Evolutionary conservation across 352 stramenopile genomes (phyloP).

Genomic region (Achlya hypogyna): DNA sequence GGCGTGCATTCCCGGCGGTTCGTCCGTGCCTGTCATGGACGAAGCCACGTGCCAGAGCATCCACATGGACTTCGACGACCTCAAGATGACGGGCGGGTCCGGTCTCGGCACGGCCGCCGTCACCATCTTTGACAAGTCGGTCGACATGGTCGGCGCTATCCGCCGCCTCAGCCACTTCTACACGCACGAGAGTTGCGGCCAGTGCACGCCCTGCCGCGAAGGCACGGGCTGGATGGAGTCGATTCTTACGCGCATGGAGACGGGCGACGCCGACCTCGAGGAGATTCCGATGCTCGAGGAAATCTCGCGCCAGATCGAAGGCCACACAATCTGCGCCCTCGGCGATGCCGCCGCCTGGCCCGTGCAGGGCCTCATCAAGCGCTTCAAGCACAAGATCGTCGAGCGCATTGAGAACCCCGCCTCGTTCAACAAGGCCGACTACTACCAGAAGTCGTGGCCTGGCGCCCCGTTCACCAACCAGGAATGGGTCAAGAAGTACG

Average conservation of each 20-base stretch:
- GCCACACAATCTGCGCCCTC: slow-evolving; percentile 99
- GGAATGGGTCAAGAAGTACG: slow-evolving; percentile 91
- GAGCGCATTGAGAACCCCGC: slow-evolving; percentile 95
- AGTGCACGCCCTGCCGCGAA: slow-evolving; percentile 99
- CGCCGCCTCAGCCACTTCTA: slow-evolving; percentile 99
- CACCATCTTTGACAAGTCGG: slow-evolving; percentile 99
- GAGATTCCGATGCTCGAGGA: slow-evolving; percentile 99
- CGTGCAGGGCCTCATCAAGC: slow-evolving; percentile 97
- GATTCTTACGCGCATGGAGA: slow-evolving; percentile 98
- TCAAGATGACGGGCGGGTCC: slow-evolving; percentile 91
- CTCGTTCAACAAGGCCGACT: slow-evolving; percentile 91
- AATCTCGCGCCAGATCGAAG: slow-evolving; percentile 98
- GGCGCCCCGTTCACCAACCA: slow-evolving; percentile 93
- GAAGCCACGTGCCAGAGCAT: slow-evolving; percentile 91
- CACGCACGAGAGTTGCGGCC: slow-evolving; percentile 98
- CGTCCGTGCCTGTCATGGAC: slow-evolving; percentile 94
- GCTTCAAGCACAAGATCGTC: slow-evolving; percentile 98
- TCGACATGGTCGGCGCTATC: slow-evolving; percentile 99
- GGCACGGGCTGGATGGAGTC: slow-evolving; percentile 96
- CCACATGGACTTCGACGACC: slow-evolving; percentile 99
- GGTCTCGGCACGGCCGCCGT: slow-evolving; percentile 97
- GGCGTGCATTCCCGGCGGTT: slow-evolving; percentile 96
- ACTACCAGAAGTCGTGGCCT: slow-evolving; percentile 93
- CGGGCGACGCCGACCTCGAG: slow-evolving; percentile 93
- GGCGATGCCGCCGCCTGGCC: slow-evolving; percentile 98